Evolutionary conservation across 2,329 filamentous ascomycete species (phyloP), one percentile per base, ranked within the genome.

Genomic region (Microsporum ferrugineum): DNA sequence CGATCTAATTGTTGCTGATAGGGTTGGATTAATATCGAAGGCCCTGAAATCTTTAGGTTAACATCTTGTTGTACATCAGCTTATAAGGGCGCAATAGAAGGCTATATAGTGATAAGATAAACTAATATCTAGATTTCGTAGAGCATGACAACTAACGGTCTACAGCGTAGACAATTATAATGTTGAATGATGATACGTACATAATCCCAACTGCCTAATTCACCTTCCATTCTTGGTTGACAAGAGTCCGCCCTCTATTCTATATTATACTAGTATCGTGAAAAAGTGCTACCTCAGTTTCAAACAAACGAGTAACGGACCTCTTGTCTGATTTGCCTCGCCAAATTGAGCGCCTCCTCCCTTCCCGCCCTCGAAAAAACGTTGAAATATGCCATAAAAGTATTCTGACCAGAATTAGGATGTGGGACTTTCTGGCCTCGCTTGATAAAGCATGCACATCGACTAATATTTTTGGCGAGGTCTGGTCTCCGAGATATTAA

Each of bases 1-100:
- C 57, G 64, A 68, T 33, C 61, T 68, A 58, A 45, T 68, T 5
- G 67, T 68, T 41, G 62, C 62, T 1, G 66, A 69, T 59, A 64
- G 63, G 36, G 64, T 69, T 56, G 61, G 63, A 1, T 58, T 67
- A 23, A 64, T 69, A 51, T 51, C 45, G 23, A 51, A 51, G 27
- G 14, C 27, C 5, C 27, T 51, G 7, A 51, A 51, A 12, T 7
- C 6, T n/a, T 51, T 51, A 29, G 27, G 27, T 29, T 51, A 51
- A 23, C 17, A 23, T 23, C 17, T 23, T 23, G 17, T 23, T 23
- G 17, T 23, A 23, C 17, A 23, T 23, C 17, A 23, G 17, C 17
- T 23, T 23, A 23, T 23, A 23, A 23, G 17, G 17, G 17, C 17
- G 17, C 17, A 23, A 23, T 23, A 23, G 17, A 23, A 23, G 17